Evolutionary conservation across 306 rosid genomes (phyloP), one percentile per base, ranked within the genome.

Genomic region (Datisca glomerata): DNA sequence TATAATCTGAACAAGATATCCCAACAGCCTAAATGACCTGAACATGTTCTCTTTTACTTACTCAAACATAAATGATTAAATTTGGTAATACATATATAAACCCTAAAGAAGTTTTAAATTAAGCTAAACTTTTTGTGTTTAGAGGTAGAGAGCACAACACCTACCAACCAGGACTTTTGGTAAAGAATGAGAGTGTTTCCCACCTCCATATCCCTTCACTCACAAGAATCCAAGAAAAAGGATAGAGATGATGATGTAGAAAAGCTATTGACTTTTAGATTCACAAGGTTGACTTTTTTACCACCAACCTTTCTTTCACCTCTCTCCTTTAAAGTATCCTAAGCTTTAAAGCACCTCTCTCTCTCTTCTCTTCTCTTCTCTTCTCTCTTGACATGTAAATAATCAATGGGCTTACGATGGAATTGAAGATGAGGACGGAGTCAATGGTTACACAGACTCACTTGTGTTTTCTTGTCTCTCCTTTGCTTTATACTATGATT

Each of bases 391-490:
- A n/a, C n/a, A n/a, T n/a, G n/a, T n/a, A n/a, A n/a, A n/a, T n/a
- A n/a, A n/a, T 10, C 18, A 38, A 5, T 25, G 56, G 55, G 63
- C 38, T 33, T 56, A 65, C 66, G 72, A 74, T 74, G 81, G 34
- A 68, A 41, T n/a, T 59, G 17, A n/a, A n/a, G n/a, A n/a, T n/a
- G n/a, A 59, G 57, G 71, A 38, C 24, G 64, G 76, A 75, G 91
- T 70, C 76, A 78, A 81, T 71, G 57, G 74, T 57, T 60, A 70
- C 77, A 78, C 80, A 80, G 22, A 85, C 82, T 80, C 70, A 49
- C 40, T 74, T 65, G 86, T 50, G 89, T 77, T 68, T 67, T 85
- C 64, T 60, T 77, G 93, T 80, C 96, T 72, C 82, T 81, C 62
- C 56, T 47, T 63, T 35, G 1, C n/a, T 57, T 38, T 7, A 38